Conservation (phyloP, 1,284 basidiomycete species). For the Cryptococcus jaspeensis region DNA sequence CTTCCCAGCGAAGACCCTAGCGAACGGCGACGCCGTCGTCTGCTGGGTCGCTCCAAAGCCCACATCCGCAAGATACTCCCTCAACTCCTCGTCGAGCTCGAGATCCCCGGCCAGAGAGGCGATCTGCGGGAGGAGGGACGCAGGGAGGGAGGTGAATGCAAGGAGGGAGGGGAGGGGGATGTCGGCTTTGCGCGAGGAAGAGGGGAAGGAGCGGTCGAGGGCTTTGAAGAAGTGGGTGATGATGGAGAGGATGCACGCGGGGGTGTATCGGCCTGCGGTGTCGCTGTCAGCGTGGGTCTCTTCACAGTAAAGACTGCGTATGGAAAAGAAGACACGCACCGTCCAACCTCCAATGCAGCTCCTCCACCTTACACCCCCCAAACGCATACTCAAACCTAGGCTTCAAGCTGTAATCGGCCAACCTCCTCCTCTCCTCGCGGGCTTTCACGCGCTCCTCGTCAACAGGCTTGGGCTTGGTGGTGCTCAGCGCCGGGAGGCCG, state of each 20-base stretch:
- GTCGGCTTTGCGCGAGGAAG: slow-evolving; percentile 16
- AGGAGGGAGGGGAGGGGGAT: slow-evolving; percentile 26
- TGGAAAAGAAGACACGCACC: slow-evolving; percentile 22
- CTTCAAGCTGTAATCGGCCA: slow-evolving; percentile 37
- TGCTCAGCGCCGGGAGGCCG: slow-evolving; percentile 25
- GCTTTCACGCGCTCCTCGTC: slow-evolving; percentile 25
- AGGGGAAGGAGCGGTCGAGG: slow-evolving; percentile 30
- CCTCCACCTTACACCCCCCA: slow-evolving; percentile 31
- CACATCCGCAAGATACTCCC: slow-evolving; percentile 23
- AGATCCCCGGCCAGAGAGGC: slow-evolving; percentile 18
- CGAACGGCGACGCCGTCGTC: slow-evolving; percentile 16
- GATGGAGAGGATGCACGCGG: slow-evolving; percentile 28
- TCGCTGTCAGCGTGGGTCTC: too few species aligned
- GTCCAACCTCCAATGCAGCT: slow-evolving; percentile 34
- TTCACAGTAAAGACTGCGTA: neutral
- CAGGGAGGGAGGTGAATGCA: slow-evolving; percentile 29
- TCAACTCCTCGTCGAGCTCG: slow-evolving; percentile 17
- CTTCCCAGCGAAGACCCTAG: too few species aligned
- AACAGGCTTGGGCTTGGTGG: slow-evolving; percentile 22
- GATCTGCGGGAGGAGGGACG: slow-evolving; percentile 16
- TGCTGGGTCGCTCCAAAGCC: slow-evolving; percentile 22
- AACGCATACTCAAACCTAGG: slow-evolving; percentile 41
- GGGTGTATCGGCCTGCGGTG: slow-evolving; percentile 35
- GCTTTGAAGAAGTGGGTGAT: slow-evolving; percentile 32
- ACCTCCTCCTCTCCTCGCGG: slow-evolving; percentile 25